Evolutionary conservation across 305 asterid species (phyloP), one percentile per base, ranked within the genome.

Genomic region (Fraxinus baroniana): DNA sequence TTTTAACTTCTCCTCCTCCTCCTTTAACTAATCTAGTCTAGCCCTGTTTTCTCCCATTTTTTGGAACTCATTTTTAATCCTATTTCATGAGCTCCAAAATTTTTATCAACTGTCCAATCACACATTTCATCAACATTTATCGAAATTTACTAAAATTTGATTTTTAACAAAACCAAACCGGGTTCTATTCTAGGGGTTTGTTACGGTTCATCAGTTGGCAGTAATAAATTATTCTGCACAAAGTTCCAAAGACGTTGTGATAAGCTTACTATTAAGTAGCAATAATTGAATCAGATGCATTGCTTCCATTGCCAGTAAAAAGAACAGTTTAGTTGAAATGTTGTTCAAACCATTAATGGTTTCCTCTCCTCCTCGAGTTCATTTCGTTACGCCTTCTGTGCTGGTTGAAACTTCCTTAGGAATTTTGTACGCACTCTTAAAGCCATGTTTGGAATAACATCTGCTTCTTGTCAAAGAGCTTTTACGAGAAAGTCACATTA

Each of bases 171-270:
- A 49, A 15, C 60, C n/a, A 46, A 46, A 13, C 60, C 1, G 60
- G 60, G 18, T 49, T 49, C 18, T 49, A 49, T 0, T 49, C 60
- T 49, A 49, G 60, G 18, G 18, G 60, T 49, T 49, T 49, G 60
- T 49, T 49, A 71, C 76, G 74, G 75, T 62, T 81, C 77, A 80
- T 82, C 76, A 80, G 89, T 88, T 86, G 89, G 87, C 89, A 70
- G 89, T 87, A 86, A 84, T 83, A 81, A 90, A 81, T 87, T 74
- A 66, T 78, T 80, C 81, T 85, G 86, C 89, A 74, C 60, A 84
- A 49, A 46, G 33, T 18, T 60, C 77, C 81, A 79, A 80, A 62
- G 39, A 70, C 79, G 80, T 28, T 24, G 57, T 49, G 60, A 17
- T 49, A 15, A 49, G 60, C 60, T 49, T 49, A 49, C 4, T 49